Base-by-base conservation (phyloP, 2,329 filamentous ascomycete species). In the Penicillium sp. region DNA sequence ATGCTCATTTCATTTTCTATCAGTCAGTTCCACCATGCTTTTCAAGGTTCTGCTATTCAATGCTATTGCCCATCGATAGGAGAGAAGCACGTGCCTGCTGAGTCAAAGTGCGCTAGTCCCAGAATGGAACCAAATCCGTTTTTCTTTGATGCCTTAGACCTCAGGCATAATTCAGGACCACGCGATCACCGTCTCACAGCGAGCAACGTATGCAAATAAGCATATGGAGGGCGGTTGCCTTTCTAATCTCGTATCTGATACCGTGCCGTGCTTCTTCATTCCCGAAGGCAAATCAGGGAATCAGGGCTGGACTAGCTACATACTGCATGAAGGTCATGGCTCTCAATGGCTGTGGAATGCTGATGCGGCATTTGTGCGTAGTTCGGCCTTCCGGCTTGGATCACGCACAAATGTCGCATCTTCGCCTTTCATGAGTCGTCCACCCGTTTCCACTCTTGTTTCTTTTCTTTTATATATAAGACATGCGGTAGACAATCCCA, bases 301-400 rank as follows among this genome's bases (percentile, higher is more conserved):
- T 27, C 24, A 2, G 28, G 20, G 10, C 20, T 20, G 29, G 31
- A 9, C 40, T 53, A 49, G 47, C 9, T 4, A 24, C 48, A 55
- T 53, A 52, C 55, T 55, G 40, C 51, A 47, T 27, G 44, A 42
- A 46, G 42, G 46, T 25, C 54, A 53, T 60, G 46, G 31, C 41
- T 23, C 29, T 49, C 37, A 27, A 47, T 38, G 23, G 32, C 38
- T 57, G 15, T 18, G 55, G 58, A 54, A 63, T 69, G 52, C 31
- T 38, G 42, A 28, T 57, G 66, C 61, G 66, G 55, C 50, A 66
- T 66, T 69, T 69, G 63, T 68, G 66, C 66, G 66, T 62, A 33
- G 44, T 64, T 59, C 60, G 57, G 53, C 33, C 33, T 20, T 7
- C 15, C 2, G 18, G 15, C 28, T 37, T 13, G 28, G 12, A 44